Evolutionary conservation across 2,329 filamentous ascomycete species (phyloP).

Genomic region (Penicillium freii): DNA sequence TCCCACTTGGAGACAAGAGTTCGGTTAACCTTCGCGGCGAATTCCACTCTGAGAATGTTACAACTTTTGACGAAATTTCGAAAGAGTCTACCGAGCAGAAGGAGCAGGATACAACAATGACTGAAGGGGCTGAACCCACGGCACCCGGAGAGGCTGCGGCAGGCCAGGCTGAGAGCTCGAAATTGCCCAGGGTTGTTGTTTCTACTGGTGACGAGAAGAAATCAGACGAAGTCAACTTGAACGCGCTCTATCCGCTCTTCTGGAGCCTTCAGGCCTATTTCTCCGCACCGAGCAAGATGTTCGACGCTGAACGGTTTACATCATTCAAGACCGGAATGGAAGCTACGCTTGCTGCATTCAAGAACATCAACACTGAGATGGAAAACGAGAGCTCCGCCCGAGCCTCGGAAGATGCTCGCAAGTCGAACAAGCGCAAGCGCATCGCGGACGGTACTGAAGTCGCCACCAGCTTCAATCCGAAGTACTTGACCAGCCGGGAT

Average conservation of each 20-base stretch:
- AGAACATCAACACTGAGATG: constrained; percentile 63
- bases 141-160: constrained; percentile 32
- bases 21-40: constrained; percentile 95
- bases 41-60: constrained; percentile 94
- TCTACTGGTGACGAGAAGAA: constrained; percentile 22
- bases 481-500: constrained; percentile 96
- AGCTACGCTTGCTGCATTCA: constrained; percentile 71
- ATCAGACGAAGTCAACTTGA: constrained; percentile 58
- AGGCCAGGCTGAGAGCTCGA: constrained; percentile 17
- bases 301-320: constrained; percentile 66
- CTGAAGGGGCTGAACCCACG: constrained; percentile 39
- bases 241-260: constrained; percentile 82
- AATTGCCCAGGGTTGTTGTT: constrained; percentile 29
- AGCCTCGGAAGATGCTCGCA: constrained; percentile 61
- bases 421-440: constrained; percentile 68
- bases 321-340: constrained; percentile 63
- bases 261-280: constrained; percentile 93
- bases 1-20: constrained; percentile 92
- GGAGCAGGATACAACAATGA: constrained; percentile 66
- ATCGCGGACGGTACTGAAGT: constrained; percentile 61
- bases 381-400: constrained; percentile 63
- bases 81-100: constrained; percentile 43
- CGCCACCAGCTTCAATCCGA: constrained; percentile 83
- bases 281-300: constrained; percentile 81
- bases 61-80: constrained; percentile 67